A percentile compares a stretch with the other conserved stretches of the same genome.
Evolutionary conservation across 495 filamentous ascomycete genomes (phyloP).

Genomic region (Podospora fimiseda): DNA sequence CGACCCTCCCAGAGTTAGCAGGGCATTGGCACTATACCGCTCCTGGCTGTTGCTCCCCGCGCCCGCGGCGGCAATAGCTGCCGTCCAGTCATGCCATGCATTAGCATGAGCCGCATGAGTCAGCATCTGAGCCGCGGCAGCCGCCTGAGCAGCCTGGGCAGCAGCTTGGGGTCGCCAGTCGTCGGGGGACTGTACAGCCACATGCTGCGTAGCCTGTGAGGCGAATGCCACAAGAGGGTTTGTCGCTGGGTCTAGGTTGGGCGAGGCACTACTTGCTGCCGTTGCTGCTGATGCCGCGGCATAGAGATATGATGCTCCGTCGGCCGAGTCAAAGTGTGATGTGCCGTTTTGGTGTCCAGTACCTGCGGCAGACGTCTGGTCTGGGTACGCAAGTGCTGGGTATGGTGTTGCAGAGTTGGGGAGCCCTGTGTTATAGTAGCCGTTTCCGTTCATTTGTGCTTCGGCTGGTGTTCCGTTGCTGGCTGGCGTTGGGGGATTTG

Average conservation of each 20-base stretch:
- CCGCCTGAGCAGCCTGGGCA: conserved; percentile 12
- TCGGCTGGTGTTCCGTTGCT: conserved; percentile 10
- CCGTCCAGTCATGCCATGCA: conserved; percentile 44
- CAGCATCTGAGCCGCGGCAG: conserved; percentile 14
- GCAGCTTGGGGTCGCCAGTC: conserved; percentile 22
- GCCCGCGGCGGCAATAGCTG: conserved; percentile 33
- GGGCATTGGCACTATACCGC: conserved; percentile 36
- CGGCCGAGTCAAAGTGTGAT: conserved; percentile 15
- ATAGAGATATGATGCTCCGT: conserved; percentile 19
- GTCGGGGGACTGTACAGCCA: conserved; percentile 19
- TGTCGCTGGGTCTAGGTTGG: conserved; percentile 7
- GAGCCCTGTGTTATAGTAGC: conserved; percentile 19
- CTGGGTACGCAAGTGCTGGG: conserved; percentile 16
- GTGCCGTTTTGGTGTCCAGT: conserved; percentile 25
- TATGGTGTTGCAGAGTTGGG: conserved; percentile 15
- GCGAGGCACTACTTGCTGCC: conserved; percentile 8
- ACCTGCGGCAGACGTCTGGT: conserved; percentile 3
- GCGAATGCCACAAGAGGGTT: conserved; percentile 32
- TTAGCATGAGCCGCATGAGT: conserved; percentile 22
- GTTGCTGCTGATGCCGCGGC: conserved; percentile 11
- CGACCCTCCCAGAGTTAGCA: conserved; percentile 33
- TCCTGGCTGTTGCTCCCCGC: conserved; percentile 30
- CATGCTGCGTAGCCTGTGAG: conserved; percentile 31
- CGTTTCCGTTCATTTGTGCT: conserved; percentile 20
- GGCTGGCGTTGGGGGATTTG: background rate